Percentiles rank a stretch among this genome's conserved stretches.
These are phyloP conservation scores for Colletotrichum viniferum DNA, from an alignment of 2,329 filamentous ascomycete species.

Conservation along the genomic window DNA sequence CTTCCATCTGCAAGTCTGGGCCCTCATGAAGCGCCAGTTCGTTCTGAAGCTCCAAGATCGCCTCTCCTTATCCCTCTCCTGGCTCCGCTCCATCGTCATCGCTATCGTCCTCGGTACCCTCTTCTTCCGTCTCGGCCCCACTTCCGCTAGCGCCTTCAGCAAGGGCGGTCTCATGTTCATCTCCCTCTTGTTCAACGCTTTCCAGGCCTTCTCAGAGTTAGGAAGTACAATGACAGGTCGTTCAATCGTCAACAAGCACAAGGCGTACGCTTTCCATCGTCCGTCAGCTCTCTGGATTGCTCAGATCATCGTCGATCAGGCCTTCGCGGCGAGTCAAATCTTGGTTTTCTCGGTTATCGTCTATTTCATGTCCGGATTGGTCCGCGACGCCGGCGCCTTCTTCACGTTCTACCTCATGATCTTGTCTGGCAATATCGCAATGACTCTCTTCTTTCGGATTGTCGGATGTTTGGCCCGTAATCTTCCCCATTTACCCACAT, in stretches of 20 bases:
- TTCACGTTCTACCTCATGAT: conserved; percentile 79
- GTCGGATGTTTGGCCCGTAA: no score
- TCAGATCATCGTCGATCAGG: conserved; percentile 79
- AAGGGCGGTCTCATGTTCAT: conserved; percentile 84
- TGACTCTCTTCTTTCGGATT: conserved; percentile 75
- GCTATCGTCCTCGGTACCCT: conserved; percentile 82
- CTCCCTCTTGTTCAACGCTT: conserved; percentile 83
- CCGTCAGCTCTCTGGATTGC: conserved; percentile 84
- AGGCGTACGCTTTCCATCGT: conserved; percentile 81
- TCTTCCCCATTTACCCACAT: no score
- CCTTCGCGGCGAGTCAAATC: conserved; percentile 74
- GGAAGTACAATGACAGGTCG: conserved; percentile 77
- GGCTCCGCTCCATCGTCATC: conserved; percentile 71
- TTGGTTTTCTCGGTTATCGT: conserved; percentile 75
- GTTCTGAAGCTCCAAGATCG: conserved; percentile 86
- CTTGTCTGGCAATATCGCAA: conserved; percentile 69
- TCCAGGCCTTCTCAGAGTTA: conserved; percentile 82
- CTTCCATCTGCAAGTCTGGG: conserved; percentile 83
- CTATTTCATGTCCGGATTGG: conserved; percentile 78
- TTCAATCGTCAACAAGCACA: conserved; percentile 82
- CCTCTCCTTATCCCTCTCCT: conserved; percentile 76
- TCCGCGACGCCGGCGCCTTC: conserved; percentile 74
- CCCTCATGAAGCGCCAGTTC: conserved; percentile 83
- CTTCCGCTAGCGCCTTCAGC: conserved; percentile 75
- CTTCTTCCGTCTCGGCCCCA: conserved; percentile 72